Conservation (phyloP, 1,139 yeast genomes). For the Kurtzmaniella quercitrusa region DNA sequence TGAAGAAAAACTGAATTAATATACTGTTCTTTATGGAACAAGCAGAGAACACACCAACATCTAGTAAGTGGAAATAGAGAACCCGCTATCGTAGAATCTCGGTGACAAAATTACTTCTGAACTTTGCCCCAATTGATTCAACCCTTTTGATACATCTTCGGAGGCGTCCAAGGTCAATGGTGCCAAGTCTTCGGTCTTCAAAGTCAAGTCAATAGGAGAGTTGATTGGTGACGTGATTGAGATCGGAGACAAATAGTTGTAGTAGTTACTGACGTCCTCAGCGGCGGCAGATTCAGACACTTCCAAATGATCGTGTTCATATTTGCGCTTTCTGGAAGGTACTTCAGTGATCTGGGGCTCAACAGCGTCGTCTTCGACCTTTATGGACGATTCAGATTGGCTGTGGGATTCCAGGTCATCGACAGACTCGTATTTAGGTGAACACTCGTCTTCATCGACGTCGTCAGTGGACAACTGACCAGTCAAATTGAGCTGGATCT, state of each 20-base stretch:
- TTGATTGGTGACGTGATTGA: slow-evolving; percentile 40
- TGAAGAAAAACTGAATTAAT: slow-evolving; percentile 18
- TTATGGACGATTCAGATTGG: not conserved
- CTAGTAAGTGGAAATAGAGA: slow-evolving; percentile 6
- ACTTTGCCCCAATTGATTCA: slow-evolving; percentile 47
- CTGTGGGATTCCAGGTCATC: not conserved
- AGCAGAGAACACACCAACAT: slow-evolving; percentile 30
- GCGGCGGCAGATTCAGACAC: not conserved
- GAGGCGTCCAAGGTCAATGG: slow-evolving; percentile 10
- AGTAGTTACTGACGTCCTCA: slow-evolving; percentile 16
- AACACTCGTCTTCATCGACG: slow-evolving; percentile 17
- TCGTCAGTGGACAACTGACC: slow-evolving; percentile 8
- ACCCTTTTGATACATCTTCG: slow-evolving; percentile 17
- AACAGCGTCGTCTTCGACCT: not conserved
- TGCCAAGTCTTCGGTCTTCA: slow-evolving; percentile 18
- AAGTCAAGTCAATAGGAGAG: slow-evolving; percentile 41
- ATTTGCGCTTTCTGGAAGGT: slow-evolving; percentile 10
- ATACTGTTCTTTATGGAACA: slow-evolving; percentile 21
- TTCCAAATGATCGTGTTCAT: not conserved
- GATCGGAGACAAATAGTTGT: slow-evolving; percentile 42
- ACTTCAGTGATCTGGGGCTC: not conserved
- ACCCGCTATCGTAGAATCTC: slow-evolving; percentile 10
- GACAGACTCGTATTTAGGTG: slow-evolving; percentile 5
- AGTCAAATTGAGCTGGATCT: slow-evolving; percentile 27
- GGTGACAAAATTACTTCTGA: slow-evolving; percentile 47